Percentiles rank a stretch among this genome's conserved stretches.
phyloP scores from a whole-genome alignment of 139 green algal species.

The Coccomyxa sp. region DNA sequence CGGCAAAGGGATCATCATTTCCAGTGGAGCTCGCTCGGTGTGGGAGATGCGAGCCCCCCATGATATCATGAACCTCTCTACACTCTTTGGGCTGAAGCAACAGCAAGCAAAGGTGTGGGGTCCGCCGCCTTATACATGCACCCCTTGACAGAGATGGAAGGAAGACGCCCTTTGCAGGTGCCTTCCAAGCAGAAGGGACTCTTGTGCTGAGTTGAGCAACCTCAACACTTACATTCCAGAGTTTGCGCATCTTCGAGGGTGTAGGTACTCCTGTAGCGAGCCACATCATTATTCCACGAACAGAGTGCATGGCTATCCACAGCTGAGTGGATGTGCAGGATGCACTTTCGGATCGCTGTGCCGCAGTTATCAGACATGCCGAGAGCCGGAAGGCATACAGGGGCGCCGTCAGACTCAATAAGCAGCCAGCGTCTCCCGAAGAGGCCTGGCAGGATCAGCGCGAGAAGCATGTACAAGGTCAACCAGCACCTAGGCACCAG shows the following conservation, averaged over 20 bases:
- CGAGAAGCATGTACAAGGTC: no score
- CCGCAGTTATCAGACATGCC: slow-evolving; percentile 27
- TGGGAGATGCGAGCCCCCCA: slow-evolving; percentile 55
- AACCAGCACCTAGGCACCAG: no score
- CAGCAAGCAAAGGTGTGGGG: slow-evolving; percentile 40
- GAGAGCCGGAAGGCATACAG: slow-evolving; percentile 23
- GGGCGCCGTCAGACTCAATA: slow-evolving; percentile 16
- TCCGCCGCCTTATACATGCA: not conserved
- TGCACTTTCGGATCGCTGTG: slow-evolving; percentile 17
- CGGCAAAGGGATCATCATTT: slow-evolving; percentile 48
- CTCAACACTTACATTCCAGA: not conserved
- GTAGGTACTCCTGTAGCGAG: not conserved
- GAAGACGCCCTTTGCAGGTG: not conserved
- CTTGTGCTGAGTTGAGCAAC: not conserved
- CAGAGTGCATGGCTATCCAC: not conserved
- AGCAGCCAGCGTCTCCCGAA: not conserved
- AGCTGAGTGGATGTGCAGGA: slow-evolving; percentile 6
- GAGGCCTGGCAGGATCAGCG: no score
- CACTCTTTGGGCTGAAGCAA: slow-evolving; percentile 46
- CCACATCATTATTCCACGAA: not conserved
- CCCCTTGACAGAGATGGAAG: not conserved
- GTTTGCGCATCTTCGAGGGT: not conserved
- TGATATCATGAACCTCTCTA: slow-evolving; percentile 55
- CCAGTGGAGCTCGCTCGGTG: slow-evolving; percentile 43
- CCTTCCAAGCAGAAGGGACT: not conserved